Percentiles rank a stretch among this genome's conserved stretches.
Conservation (phyloP, 2,329 filamentous ascomycete genomes). For the Coniella vitis region DNA sequence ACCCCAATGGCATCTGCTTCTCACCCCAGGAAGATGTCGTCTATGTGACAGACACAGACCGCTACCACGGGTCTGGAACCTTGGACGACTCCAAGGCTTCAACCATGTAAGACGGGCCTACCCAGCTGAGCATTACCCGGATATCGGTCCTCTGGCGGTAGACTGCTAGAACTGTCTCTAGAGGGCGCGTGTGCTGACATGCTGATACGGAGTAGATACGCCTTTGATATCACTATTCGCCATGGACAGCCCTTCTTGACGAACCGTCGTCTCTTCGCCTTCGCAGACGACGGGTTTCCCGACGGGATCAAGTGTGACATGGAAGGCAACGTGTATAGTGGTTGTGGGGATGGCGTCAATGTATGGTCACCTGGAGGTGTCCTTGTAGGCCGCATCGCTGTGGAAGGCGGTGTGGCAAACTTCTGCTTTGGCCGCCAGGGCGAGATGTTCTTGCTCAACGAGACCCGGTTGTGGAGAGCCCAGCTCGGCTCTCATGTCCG, state of each 20-base stretch:
- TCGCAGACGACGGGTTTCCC: constrained; percentile 40
- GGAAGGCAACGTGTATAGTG: constrained; percentile 41
- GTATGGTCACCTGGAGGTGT: constrained; percentile 40
- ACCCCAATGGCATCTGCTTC: constrained; percentile 40
- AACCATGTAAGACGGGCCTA: constrained; percentile 23
- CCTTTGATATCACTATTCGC: constrained; percentile 26
- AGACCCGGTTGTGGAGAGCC: constrained; percentile 35
- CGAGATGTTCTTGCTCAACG: constrained; percentile 40
- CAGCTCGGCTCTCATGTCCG: constrained; percentile 24
- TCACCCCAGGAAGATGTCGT: constrained; percentile 36
- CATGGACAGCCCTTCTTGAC: constrained; percentile 31
- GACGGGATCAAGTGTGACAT: constrained; percentile 40
- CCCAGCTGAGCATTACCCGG: background rate
- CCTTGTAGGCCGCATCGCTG: constrained; percentile 37
- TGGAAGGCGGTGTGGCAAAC: constrained; percentile 36
- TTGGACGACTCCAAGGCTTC: constrained; percentile 21
- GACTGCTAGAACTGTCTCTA: too few relatives aligned
- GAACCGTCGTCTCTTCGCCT: constrained; percentile 45
- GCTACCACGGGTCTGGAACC: constrained; percentile 27
- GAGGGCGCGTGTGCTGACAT: background rate
- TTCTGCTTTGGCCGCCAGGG: constrained; percentile 40
- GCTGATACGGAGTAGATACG: constrained; percentile 22
- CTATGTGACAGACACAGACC: constrained; percentile 41
- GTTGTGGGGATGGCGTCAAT: constrained; percentile 41
- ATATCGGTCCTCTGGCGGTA: background rate